A percentile compares a stretch with the other conserved stretches of the same genome.
Conservation (phyloP, 352 stramenopile genomes). For the Globisporangium sylvaticum region DNA sequence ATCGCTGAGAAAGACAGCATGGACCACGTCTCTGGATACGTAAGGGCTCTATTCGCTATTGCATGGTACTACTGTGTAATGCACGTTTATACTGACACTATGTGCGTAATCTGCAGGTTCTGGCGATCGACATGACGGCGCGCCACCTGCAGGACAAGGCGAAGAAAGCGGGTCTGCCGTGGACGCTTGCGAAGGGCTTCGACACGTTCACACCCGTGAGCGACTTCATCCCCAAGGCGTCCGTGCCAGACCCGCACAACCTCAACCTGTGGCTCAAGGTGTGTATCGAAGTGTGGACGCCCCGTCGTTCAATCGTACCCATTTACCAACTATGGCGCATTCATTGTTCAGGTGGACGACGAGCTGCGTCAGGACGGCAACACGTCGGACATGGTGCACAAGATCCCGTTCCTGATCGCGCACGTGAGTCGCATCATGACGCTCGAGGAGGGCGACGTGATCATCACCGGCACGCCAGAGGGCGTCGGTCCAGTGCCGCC, state of each 20-base stretch:
- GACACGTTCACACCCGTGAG: constrained; percentile 84
- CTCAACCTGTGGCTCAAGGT: constrained; percentile 80
- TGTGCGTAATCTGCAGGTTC: constrained; percentile 21
- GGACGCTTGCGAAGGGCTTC: constrained; percentile 70
- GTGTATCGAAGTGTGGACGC: no score
- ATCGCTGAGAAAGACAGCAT: constrained; percentile 60
- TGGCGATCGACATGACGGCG: constrained; percentile 83
- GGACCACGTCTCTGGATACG: constrained; percentile 67
- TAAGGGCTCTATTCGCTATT: constrained; percentile 11
- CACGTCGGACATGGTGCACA: constrained; percentile 79
- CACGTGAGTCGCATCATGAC: constrained; percentile 84
- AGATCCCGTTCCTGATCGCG: constrained; percentile 68
- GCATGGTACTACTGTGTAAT: background rate
- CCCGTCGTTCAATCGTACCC: no score
- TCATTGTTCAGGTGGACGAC: constrained; percentile 37
- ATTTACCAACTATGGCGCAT: background rate
- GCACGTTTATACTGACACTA: background rate
- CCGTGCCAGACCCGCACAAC: constrained; percentile 55
- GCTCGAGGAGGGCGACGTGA: constrained; percentile 78
- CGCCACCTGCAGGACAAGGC: constrained; percentile 72
- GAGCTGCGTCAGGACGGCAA: constrained; percentile 69
- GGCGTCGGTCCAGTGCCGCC: constrained; percentile 61
- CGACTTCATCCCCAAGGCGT: constrained; percentile 71
- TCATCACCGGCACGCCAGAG: constrained; percentile 83
- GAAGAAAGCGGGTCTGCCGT: constrained; percentile 72